These are phyloP conservation scores for Cryptosporidium meleagridis DNA, from an alignment of 169 alveolate species.

Conservation along the genomic window DNA sequence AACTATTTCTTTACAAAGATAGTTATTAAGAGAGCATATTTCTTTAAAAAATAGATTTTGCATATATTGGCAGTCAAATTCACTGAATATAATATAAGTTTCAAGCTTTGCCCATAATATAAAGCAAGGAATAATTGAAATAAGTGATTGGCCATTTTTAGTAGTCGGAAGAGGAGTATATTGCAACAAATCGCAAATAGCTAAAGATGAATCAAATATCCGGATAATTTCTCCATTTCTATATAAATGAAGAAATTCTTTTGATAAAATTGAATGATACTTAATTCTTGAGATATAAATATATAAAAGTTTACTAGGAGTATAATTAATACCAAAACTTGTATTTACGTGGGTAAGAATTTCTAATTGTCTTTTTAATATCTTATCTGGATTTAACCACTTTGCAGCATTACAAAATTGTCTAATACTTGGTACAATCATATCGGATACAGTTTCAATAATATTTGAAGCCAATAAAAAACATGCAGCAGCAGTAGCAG, in stretches of 20 bases:
- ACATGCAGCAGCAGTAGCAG: constrained; percentile 53
- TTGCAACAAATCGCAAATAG: constrained; percentile 34
- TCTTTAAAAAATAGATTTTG: constrained; percentile 23
- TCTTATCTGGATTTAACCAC: constrained; percentile 28
- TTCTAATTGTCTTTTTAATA: constrained; percentile 39
- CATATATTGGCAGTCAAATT: not conserved
- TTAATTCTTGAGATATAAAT: constrained; percentile 41
- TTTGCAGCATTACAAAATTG: constrained; percentile 72
- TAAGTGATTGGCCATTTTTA: constrained; percentile 22
- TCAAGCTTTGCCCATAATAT: constrained; percentile 35
- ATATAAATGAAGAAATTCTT: constrained; percentile 1
- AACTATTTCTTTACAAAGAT: not conserved
- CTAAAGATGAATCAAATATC: constrained; percentile 14
- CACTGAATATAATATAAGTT: not conserved
- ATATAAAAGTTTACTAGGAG: constrained; percentile 26
- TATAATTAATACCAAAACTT: constrained; percentile 20
- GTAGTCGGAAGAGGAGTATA: constrained; percentile 38
- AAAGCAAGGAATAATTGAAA: constrained; percentile 32
- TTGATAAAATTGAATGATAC: constrained; percentile 9
- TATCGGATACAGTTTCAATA: constrained; percentile 47
- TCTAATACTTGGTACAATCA: constrained; percentile 58
- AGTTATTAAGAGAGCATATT: not conserved
- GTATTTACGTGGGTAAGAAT: constrained; percentile 13
- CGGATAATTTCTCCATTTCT: not conserved
- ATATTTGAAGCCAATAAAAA: constrained; percentile 46